Conservation (phyloP, 495 filamentous ascomycete species). For the Aspergillus egyptiacus region DNA sequence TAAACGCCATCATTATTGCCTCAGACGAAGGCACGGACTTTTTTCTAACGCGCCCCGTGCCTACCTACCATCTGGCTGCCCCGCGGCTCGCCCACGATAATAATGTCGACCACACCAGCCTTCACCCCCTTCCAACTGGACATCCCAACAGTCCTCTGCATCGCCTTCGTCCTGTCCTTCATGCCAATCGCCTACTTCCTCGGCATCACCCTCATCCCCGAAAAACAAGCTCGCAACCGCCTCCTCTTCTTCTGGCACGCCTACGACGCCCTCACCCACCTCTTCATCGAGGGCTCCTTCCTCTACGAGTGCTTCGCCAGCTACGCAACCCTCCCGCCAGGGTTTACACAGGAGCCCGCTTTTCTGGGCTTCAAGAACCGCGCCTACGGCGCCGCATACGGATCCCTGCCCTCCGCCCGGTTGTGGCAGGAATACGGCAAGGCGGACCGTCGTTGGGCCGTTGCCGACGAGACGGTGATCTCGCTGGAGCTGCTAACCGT, state of each 20-base stretch:
- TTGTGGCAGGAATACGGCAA: slow-evolving; percentile 93
- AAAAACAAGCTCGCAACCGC: slow-evolving; percentile 46
- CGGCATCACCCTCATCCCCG: slow-evolving; percentile 41
- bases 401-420: slow-evolving; percentile 53
- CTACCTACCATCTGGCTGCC: no score
- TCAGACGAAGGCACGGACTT: no score
- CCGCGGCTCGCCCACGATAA: no score
- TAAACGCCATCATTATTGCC: no score
- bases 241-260: slow-evolving; percentile 91
- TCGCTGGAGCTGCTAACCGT: slow-evolving; percentile 85
- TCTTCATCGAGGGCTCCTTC: slow-evolving; percentile 82
- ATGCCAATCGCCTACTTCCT: slow-evolving; percentile 48
- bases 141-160: slow-evolving; percentile 46
- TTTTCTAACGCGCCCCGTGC: no score
- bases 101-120: neutral
- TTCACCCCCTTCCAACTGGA: slow-evolving; percentile 36
- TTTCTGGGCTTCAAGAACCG: slow-evolving; percentile 50
- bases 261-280: slow-evolving; percentile 86
- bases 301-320: slow-evolving; percentile 90
- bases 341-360: slow-evolving; percentile 36
- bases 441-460: slow-evolving; percentile 79
- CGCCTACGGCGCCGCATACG: slow-evolving; percentile 70
- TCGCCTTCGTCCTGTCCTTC: slow-evolving; percentile 46
- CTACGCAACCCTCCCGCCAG: slow-evolving; percentile 43
- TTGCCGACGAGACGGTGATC: slow-evolving; percentile 70